phyloP scores from a whole-genome alignment of 2,329 filamentous ascomycete species.

The Teratosphaeria viscida region DNA sequence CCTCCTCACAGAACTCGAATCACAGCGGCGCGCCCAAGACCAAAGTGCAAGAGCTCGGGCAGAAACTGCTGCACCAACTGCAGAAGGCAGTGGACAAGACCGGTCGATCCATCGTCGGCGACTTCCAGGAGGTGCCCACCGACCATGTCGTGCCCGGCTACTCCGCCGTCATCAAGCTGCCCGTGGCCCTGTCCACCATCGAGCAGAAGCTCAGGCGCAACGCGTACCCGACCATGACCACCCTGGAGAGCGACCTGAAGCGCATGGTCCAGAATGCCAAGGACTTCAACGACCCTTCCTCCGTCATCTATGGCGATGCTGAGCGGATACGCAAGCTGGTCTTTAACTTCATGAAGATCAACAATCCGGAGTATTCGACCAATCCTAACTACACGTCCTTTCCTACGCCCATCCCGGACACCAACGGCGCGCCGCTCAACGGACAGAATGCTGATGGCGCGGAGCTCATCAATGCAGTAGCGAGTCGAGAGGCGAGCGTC shows the following conservation, averaged over 20 bases:
- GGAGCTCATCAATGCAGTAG: slow-evolving; percentile 5
- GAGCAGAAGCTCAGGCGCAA: slow-evolving; percentile 61
- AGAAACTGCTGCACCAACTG: slow-evolving; percentile 65
- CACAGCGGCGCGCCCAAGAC: slow-evolving; percentile 9
- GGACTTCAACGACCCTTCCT: slow-evolving; percentile 65
- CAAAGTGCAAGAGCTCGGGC: slow-evolving; percentile 48
- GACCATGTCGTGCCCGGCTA: slow-evolving; percentile 53
- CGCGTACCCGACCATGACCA: slow-evolving; percentile 59
- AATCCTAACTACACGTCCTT: slow-evolving; percentile 57
- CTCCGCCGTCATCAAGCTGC: slow-evolving; percentile 65
- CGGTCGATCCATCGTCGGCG: slow-evolving; percentile 65
- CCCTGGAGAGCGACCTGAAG: slow-evolving; percentile 76
- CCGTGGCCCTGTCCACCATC: slow-evolving; percentile 66
- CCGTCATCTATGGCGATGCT: slow-evolving; percentile 68
- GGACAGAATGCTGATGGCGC: slow-evolving; percentile 9
- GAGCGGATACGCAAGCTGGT: slow-evolving; percentile 78
- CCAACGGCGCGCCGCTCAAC: slow-evolving; percentile 18
- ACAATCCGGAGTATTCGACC: slow-evolving; percentile 70
- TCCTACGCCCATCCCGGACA: slow-evolving; percentile 59
- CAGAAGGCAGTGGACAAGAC: slow-evolving; percentile 70
- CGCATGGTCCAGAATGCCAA: slow-evolving; percentile 83
- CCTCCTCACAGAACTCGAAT: slow-evolving; percentile 19
- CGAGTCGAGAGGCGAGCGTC: slow-evolving; percentile 1
- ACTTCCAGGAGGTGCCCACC: slow-evolving; percentile 60
- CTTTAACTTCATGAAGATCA: slow-evolving; percentile 77